Conservation (phyloP, 2,329 filamentous ascomycete species). For the Dactylellina sp. region DNA sequence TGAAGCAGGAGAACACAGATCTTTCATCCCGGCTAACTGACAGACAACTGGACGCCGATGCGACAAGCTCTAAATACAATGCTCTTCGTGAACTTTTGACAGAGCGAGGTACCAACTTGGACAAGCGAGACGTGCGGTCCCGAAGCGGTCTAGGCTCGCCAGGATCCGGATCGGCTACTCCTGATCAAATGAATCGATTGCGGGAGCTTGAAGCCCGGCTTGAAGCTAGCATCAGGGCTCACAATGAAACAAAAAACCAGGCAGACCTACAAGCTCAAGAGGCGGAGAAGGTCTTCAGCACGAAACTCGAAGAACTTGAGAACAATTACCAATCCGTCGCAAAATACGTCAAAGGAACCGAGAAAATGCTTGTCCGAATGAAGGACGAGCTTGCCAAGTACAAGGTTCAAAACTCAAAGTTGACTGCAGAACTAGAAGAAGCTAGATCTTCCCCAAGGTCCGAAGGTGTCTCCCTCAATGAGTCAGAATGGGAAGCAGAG, state of each 20-base stretch:
- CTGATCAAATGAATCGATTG: constrained; percentile 78
- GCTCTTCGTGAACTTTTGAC: constrained; percentile 91
- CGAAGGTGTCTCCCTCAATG: constrained; percentile 63
- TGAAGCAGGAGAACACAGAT: constrained; percentile 83
- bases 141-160: constrained; percentile 73
- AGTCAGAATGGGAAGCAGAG: constrained; percentile 78
- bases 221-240: constrained; percentile 78
- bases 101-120: constrained; percentile 86
- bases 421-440: constrained; percentile 83
- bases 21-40: constrained; percentile 83
- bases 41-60: constrained; percentile 93
- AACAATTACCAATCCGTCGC: constrained; percentile 98
- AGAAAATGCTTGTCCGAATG: constrained; percentile 99
- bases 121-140: constrained; percentile 74
- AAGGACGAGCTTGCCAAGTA: constrained; percentile 96
- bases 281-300: constrained; percentile 87
- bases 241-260: constrained; percentile 83
- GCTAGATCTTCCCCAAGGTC: constrained; percentile 65
- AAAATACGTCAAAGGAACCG: constrained; percentile 97
- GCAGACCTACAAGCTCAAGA: constrained; percentile 85
- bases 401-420: constrained; percentile 83
- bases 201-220: constrained; percentile 91
- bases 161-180: constrained; percentile 78
- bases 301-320: constrained; percentile 92
- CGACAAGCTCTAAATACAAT: constrained; percentile 88